A percentile compares a stretch with the other conserved stretches of the same genome.
phyloP scores from a whole-genome alignment of 164 flowering plant genomes.

The Taxillus chinensis region DNA sequence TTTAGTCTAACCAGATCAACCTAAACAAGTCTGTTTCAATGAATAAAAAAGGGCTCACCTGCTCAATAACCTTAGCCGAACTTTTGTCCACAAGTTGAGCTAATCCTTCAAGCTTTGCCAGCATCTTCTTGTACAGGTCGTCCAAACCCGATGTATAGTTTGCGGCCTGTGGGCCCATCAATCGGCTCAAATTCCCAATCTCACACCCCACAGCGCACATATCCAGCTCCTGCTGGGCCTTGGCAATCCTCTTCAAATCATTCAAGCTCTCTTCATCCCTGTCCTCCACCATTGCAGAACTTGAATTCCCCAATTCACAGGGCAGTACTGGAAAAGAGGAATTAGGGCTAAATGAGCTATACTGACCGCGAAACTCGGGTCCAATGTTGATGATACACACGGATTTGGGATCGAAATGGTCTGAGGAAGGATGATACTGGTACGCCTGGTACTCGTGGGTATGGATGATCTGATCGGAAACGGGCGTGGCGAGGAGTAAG shows the following conservation, averaged over 20 bases:
- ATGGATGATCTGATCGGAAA: slow-evolving; percentile 41
- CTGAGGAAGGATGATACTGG: slow-evolving; percentile 27
- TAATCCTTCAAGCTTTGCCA: slow-evolving; percentile 55
- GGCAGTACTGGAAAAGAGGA: slow-evolving; percentile 51
- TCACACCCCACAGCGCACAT: slow-evolving; percentile 49
- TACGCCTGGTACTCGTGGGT: slow-evolving; percentile 76
- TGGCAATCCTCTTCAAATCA: slow-evolving; percentile 17
- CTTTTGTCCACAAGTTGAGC: slow-evolving; percentile 55
- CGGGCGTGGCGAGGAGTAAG: slow-evolving; percentile 53
- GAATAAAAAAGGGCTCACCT: slow-evolving; percentile 27
- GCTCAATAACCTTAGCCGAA: slow-evolving; percentile 49
- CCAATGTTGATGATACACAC: slow-evolving; percentile 66
- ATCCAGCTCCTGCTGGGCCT: slow-evolving; percentile 46
- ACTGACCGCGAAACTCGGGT: slow-evolving; percentile 72
- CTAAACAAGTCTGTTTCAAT: not conserved
- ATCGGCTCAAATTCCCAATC: slow-evolving; percentile 35
- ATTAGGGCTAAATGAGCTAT: slow-evolving; percentile 52
- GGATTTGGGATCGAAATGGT: slow-evolving; percentile 38
- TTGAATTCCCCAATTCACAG: slow-evolving; percentile 22
- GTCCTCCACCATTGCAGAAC: slow-evolving; percentile 29
- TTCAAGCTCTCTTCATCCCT: slow-evolving; percentile 24
- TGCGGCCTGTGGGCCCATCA: slow-evolving; percentile 55
- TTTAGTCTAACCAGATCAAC: not conserved
- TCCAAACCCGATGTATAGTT: slow-evolving; percentile 51
- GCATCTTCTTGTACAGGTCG: slow-evolving; percentile 75